phyloP scores from a whole-genome alignment of 345 rosid genomes.

The Xanthoceras sorbifolium region DNA sequence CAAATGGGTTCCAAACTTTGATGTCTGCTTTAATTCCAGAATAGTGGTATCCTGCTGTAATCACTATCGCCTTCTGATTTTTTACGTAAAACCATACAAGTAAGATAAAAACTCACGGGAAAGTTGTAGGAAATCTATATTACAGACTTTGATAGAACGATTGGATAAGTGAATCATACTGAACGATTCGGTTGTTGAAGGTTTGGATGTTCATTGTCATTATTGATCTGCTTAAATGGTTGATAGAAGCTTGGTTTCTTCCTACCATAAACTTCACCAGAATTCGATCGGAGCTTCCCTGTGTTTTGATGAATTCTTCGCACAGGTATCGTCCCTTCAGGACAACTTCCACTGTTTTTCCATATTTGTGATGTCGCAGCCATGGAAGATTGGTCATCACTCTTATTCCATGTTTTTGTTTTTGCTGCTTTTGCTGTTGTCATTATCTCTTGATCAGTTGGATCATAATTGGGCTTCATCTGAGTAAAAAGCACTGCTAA shows the following conservation, averaged over 20 bases:
- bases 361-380: constrained; percentile 37
- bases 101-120: background rate
- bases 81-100: background rate
- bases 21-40: constrained; percentile 57
- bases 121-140: background rate
- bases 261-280: constrained; percentile 24
- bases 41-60: constrained; percentile 45
- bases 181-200: constrained; percentile 43
- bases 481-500: constrained; percentile 12
- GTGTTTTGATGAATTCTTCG: constrained; percentile 31
- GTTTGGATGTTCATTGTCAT: constrained; percentile 18
- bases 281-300: background rate
- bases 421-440: background rate
- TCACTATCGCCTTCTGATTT: constrained; percentile 44
- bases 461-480: constrained; percentile 42
- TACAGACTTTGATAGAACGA: background rate
- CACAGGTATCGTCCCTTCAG: constrained; percentile 49
- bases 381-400: constrained; percentile 6
- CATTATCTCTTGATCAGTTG: constrained; percentile 1
- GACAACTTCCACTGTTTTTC: constrained; percentile 54
- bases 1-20: constrained; percentile 50
- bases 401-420: background rate
- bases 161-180: constrained; percentile 21
- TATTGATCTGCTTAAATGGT: background rate
- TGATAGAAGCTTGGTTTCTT: constrained; percentile 19